Conservation (phyloP, 139 green algal species). For the Pseudopediastrum boryanum region DNA sequence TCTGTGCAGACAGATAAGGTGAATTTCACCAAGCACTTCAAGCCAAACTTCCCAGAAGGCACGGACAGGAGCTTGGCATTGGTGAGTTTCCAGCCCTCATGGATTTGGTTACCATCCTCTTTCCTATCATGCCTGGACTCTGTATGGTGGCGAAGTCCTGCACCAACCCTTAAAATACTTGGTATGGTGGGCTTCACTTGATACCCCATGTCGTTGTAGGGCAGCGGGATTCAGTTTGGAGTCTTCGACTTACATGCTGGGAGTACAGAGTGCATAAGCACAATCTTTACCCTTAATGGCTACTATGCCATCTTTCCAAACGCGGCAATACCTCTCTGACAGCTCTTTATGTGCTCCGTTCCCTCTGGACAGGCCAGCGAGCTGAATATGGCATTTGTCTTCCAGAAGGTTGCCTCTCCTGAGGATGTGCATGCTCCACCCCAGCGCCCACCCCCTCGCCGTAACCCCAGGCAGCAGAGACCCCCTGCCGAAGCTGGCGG, state of each 20-base stretch:
- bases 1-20: conserved; percentile 50
- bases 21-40: conserved; percentile 78
- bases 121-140: neutral
- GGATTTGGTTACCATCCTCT: neutral
- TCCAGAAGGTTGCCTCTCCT: conserved; percentile 53
- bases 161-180: neutral
- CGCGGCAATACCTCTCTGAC: neutral
- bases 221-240: neutral
- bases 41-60: conserved; percentile 53
- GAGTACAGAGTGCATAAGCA: neutral
- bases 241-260: neutral
- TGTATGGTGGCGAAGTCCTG: neutral
- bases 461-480: too few relatives aligned
- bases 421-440: conserved; percentile 1
- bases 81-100: conserved; percentile 11
- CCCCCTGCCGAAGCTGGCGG: too few relatives aligned
- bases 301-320: too few relatives aligned
- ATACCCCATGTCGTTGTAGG: too few relatives aligned
- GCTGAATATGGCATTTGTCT: conserved; percentile 64
- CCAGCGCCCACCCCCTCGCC: conserved; percentile 13
- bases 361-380: conserved; percentile 40
- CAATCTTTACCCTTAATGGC: neutral
- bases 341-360: neutral
- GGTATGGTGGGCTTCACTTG: too few relatives aligned
- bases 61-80: neutral